Percentiles rank a stretch among this genome's conserved stretches.
Evolutionary conservation across 1,284 basidiomycete species (phyloP).

Genomic region (Fistulinella staudtii): DNA sequence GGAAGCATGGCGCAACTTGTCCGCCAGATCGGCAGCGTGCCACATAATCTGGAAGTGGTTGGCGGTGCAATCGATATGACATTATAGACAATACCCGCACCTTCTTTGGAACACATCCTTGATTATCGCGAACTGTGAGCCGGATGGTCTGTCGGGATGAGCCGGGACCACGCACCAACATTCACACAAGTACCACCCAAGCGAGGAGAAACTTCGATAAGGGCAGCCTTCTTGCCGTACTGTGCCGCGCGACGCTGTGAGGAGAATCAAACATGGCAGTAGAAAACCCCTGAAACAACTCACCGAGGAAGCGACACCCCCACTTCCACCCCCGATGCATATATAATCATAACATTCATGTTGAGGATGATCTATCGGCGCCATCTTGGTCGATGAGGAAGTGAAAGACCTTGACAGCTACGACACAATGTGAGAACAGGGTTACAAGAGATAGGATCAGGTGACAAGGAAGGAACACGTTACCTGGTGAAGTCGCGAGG

Average conservation of each 20-base stretch:
- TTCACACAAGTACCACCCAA: constrained; percentile 98
- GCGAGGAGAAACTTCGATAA: constrained; percentile 75
- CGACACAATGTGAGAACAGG: not conserved
- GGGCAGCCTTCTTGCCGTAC: constrained; percentile 91
- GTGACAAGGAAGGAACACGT: constrained; percentile 1
- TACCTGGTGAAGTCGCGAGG: constrained; percentile 32
- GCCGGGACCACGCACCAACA: constrained; percentile 58
- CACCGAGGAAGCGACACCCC: constrained; percentile 75
- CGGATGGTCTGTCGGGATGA: not conserved
- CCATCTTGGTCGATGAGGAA: constrained; percentile 48
- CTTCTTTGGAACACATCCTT: constrained; percentile 89
- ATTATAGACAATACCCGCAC: constrained; percentile 31
- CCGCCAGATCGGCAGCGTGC: constrained; percentile 94
- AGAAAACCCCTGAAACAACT: constrained; percentile 3
- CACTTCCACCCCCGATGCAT: constrained; percentile 82
- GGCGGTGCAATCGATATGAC: constrained; percentile 2
- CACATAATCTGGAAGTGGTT: constrained; percentile 83
- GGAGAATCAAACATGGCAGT: not conserved
- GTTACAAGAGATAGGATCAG: constrained; percentile 10
- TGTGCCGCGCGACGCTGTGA: constrained; percentile 78
- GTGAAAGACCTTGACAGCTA: constrained; percentile 52
- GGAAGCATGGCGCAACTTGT: constrained; percentile 77
- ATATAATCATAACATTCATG: constrained; percentile 67
- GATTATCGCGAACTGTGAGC: constrained; percentile 8
- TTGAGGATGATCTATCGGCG: constrained; percentile 64